A percentile compares a stretch with the other conserved stretches of the same genome.
Evolutionary conservation across 2,329 filamentous ascomycete species (phyloP).

Genomic region (Botrytis sinoallii): DNA sequence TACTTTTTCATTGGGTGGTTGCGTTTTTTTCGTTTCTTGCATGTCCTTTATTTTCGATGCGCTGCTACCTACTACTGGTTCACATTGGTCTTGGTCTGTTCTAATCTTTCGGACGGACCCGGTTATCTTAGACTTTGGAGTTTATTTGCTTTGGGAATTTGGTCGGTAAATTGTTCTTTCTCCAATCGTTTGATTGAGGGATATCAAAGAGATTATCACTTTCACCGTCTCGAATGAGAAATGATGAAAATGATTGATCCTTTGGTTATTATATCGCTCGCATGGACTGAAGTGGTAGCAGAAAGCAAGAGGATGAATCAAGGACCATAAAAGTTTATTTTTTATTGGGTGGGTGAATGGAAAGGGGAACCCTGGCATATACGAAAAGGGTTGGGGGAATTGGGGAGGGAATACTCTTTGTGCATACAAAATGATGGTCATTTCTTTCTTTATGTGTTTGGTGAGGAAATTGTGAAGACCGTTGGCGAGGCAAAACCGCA

Average conservation of each 20-base stretch:
- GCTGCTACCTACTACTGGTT: not conserved
- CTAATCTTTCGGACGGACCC: constrained; percentile 5
- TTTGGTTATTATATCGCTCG: constrained; percentile 5
- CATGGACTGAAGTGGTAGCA: not conserved
- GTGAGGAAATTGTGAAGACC: not conserved
- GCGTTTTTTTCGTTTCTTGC: constrained; percentile 5
- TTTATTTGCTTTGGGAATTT: not conserved
- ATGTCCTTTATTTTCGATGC: constrained; percentile 6
- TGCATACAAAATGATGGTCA: constrained; percentile 13
- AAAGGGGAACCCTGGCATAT: constrained; percentile 5
- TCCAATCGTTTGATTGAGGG: not conserved
- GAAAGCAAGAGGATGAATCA: constrained; percentile 5
- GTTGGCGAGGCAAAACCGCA: not conserved
- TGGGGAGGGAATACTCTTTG: constrained; percentile 4
- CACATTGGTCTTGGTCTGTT: constrained; percentile 5
- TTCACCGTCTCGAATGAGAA: not conserved
- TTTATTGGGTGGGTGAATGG: constrained; percentile 3
- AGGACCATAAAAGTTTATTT: constrained; percentile 9
- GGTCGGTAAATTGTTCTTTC: constrained; percentile 2
- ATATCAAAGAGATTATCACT: not conserved
- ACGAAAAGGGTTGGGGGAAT: not conserved
- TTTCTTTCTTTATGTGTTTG: not conserved
- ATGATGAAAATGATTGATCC: not conserved
- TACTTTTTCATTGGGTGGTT: constrained; percentile 4
- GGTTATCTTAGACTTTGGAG: constrained; percentile 13